Conservation (phyloP, 345 rosid genomes). For the Excoecaria cochinchinensis region DNA sequence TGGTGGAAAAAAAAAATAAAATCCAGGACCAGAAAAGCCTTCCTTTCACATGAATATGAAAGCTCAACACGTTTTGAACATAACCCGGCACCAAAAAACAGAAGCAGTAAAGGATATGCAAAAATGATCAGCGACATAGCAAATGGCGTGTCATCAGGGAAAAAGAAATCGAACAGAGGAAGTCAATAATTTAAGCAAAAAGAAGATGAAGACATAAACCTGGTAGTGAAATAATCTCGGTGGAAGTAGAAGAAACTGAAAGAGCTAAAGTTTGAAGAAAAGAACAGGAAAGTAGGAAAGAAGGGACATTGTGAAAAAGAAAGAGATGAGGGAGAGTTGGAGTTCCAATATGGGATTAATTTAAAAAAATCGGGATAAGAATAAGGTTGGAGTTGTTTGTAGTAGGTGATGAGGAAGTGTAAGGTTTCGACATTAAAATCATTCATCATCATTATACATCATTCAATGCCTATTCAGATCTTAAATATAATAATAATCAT, state of each 20-base stretch:
- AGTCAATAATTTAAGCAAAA: not conserved
- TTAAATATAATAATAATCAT: too few species aligned
- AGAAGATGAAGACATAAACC: slow-evolving; percentile 6
- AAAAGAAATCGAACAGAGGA: not conserved
- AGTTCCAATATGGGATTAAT: slow-evolving; percentile 33
- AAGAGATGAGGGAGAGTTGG: slow-evolving; percentile 15
- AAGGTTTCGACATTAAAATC: slow-evolving; percentile 38
- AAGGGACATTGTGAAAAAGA: not conserved
- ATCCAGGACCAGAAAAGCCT: slow-evolving; percentile 10
- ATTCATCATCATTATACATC: too few species aligned
- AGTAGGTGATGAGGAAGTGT: slow-evolving; percentile 50
- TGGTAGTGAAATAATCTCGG: not conserved
- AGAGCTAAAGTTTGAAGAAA: too few species aligned
- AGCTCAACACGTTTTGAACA: slow-evolving; percentile 15
- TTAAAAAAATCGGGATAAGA: not conserved
- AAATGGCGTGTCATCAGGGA: slow-evolving; percentile 10
- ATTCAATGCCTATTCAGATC: not conserved
- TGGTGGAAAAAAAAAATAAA: too few species aligned
- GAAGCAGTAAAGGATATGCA: not conserved
- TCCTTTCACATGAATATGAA: slow-evolving; percentile 5
- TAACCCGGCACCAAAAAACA: slow-evolving; percentile 7
- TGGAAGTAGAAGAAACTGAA: too few species aligned
- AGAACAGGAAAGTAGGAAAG: slow-evolving; percentile 4
- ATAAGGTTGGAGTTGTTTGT: slow-evolving; percentile 52
- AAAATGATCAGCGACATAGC: not conserved